Evolutionary conservation across 202 grass and related monocot species (phyloP).

Genomic region (Brachypodium distachyon): DNA sequence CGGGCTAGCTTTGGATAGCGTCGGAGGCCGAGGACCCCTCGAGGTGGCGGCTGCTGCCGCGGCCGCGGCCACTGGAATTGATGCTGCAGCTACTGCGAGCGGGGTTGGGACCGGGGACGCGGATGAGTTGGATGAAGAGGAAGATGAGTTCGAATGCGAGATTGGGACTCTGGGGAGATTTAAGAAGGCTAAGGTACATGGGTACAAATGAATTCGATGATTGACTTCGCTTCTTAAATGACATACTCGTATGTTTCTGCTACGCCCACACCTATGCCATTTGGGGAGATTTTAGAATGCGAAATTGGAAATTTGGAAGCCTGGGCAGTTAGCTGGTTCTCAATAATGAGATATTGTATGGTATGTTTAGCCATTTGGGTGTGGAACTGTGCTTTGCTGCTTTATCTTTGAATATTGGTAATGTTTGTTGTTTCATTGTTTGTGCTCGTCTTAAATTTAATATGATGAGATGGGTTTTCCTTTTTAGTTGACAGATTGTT

Average conservation of each 20-base stretch:
- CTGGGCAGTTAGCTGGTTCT: neutral
- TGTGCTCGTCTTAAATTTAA: neutral
- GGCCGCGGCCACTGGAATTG: slow-evolving; percentile 46
- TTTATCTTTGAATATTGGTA: no score
- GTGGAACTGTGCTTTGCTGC: neutral
- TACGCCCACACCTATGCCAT: neutral
- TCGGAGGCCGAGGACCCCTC: slow-evolving; percentile 29
- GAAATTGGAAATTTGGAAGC: no score
- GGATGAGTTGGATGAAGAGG: slow-evolving; percentile 48
- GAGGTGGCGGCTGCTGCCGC: slow-evolving; percentile 29
- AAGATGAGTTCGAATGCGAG: slow-evolving; percentile 41
- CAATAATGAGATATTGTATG: neutral
- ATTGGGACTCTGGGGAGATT: slow-evolving; percentile 34
- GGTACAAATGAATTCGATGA: no score
- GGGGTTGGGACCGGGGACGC: neutral
- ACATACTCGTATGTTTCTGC: neutral
- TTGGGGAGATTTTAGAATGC: no score
- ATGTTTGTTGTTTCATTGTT: neutral
- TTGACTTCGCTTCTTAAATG: neutral
- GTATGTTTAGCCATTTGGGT: neutral
- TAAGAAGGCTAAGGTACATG: slow-evolving; percentile 49
- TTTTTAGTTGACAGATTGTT: neutral
- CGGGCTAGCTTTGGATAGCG: slow-evolving; percentile 27
- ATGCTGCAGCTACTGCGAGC: neutral
- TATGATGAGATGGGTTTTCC: neutral